These are phyloP conservation scores for Aspergillus oerlinghausenensis DNA, from an alignment of 2,329 filamentous ascomycete species.

Conservation along the genomic window DNA sequence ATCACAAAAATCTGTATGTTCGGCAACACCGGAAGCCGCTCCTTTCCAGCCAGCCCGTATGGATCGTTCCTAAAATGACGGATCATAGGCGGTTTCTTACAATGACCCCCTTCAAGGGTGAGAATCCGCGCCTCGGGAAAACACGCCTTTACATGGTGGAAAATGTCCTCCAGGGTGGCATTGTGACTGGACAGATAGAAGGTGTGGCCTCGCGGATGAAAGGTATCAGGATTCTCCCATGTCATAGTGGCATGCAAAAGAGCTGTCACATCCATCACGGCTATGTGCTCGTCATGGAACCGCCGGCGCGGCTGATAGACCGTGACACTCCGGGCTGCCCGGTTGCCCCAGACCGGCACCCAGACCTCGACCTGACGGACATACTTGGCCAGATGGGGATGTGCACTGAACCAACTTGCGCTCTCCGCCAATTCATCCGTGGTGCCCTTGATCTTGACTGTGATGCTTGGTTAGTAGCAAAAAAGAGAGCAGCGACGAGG, in stretches of 20 bases:
- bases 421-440: conserved; percentile 58
- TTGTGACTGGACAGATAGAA: conserved; percentile 51
- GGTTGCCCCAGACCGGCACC: conserved; percentile 67
- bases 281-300: conserved; percentile 17
- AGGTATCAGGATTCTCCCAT: conserved; percentile 24
- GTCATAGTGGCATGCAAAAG: conserved; percentile 21
- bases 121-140: conserved; percentile 61
- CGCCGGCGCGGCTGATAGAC: conserved; percentile 24
- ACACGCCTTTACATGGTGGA: conserved; percentile 56
- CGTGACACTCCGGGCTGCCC: conserved; percentile 46
- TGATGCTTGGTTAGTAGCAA: neutral
- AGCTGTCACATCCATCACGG: conserved; percentile 18
- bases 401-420: conserved; percentile 55
- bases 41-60: conserved; percentile 22
- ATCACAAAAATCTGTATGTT: conserved; percentile 65
- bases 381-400: conserved; percentile 57
- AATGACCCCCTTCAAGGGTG: conserved; percentile 71
- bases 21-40: conserved; percentile 45
- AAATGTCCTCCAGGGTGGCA: conserved; percentile 65
- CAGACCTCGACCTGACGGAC: conserved; percentile 72
- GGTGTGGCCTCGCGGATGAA: conserved; percentile 23
- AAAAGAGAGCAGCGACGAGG: neutral
- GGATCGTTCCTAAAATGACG: conserved; percentile 47
- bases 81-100: conserved; percentile 69
- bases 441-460: conserved; percentile 68